Evolutionary conservation across 2,329 filamentous ascomycete genomes (phyloP), one percentile per base, ranked within the genome.

Genomic region (Aspergillus udagawae): DNA sequence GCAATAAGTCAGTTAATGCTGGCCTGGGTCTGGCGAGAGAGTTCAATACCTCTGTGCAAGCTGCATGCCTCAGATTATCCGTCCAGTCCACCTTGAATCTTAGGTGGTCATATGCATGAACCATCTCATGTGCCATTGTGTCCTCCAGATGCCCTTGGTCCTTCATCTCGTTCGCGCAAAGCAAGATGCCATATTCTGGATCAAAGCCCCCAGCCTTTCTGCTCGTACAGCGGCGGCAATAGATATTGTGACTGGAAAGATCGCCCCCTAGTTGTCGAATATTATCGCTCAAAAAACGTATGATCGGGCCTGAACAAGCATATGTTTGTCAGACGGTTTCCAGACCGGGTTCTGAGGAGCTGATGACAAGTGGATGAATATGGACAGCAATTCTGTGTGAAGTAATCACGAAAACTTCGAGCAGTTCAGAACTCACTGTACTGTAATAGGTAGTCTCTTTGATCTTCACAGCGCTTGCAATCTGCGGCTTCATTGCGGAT

Each of bases 91-190:
- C 86, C 75, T 96, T 94, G 80, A 91, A 99, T 62, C 93, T 80
- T 65, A 97, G 71, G 73, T 96, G 89, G 73, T 99, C 94, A 81
- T 92, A 97, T 1, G 92, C 92, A 74, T 99, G 94, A 53, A 99
- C 89, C 91, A 99, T 95, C 79, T 99, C 94, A 75, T 99, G 94
- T 28, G 92, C 88, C 69, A 99, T 80, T 10, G 92, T 96, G 73
- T 99, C 94, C 78, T 99, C 94, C 65, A 96, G 75, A 71, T 96
- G 91, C 32, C 87, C 86, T 56, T 86, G 80, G 70, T 91, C 86
- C 58, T 88, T 81, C 70, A 97, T 85, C 76, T 94, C 88, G 75
- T 99, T 99, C 52, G 94, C 91, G 76, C 94, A 99, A 23, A 99
- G 81, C 69, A 95, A 73, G 61, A 99, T 97, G 41, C 94, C 94